phyloP scores from a whole-genome alignment of 1,284 basidiomycete species.

The Coniferiporia sulphurascens region DNA sequence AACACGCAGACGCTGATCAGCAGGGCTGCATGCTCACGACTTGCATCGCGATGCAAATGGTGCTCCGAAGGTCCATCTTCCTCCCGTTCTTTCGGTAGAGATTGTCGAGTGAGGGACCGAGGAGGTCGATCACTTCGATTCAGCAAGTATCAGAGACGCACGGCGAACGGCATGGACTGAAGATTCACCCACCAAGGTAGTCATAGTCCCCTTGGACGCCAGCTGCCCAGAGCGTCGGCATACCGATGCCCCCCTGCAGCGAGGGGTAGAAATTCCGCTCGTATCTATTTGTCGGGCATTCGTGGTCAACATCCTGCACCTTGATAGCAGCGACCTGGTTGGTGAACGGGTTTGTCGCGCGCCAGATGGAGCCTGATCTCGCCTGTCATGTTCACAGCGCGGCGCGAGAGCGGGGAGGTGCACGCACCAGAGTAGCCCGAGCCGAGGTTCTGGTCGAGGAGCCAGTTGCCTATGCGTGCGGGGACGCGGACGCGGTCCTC shows the following conservation, averaged over 20 bases:
- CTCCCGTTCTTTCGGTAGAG: conserved; percentile 53
- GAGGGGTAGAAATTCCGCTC: conserved; percentile 52
- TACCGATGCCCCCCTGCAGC: conserved; percentile 66
- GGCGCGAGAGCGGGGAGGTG: not conserved
- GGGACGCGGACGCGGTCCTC: conserved; percentile 11
- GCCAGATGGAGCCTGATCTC: conserved; percentile 59
- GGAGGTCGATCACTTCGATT: conserved; percentile 53
- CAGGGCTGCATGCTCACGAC: conserved; percentile 41
- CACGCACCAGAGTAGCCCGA: conserved; percentile 21
- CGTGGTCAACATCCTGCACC: conserved; percentile 58
- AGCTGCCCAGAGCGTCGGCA: conserved; percentile 61
- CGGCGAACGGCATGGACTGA: not conserved
- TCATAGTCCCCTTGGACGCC: conserved; percentile 61
- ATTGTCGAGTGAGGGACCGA: conserved; percentile 62
- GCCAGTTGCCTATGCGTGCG: conserved; percentile 18
- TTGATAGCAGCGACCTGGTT: conserved; percentile 63
- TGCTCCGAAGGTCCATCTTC: conserved; percentile 60
- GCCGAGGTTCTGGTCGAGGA: conserved; percentile 18
- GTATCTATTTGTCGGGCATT: conserved; percentile 61
- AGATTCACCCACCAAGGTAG: conserved; percentile 38
- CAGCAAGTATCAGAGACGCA: not conserved
- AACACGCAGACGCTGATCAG: not conserved
- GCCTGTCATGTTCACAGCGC: not conserved
- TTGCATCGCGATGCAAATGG: conserved; percentile 70
- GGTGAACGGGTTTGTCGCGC: conserved; percentile 51